Percentiles rank a stretch among this genome's conserved stretches.
Evolutionary conservation across 2,329 filamentous ascomycete species (phyloP).

Genomic region (Coniochaeta hoffmannii): DNA sequence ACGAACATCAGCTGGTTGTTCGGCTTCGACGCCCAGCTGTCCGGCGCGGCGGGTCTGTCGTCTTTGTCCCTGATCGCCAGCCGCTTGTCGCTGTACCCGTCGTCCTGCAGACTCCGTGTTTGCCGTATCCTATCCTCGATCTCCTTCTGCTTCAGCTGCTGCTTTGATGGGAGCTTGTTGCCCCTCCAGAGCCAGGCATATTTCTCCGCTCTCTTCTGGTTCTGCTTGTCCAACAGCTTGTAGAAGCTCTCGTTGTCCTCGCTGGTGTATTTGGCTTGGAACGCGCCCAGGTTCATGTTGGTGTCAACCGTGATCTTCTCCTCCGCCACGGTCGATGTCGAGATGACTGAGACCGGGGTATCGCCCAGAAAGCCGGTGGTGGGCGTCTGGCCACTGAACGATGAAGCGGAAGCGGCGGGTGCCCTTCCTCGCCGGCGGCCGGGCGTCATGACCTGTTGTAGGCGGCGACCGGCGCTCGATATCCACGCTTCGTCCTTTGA

Average conservation of each 20-base stretch:
- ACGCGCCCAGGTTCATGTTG: constrained; percentile 73
- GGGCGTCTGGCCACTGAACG: constrained; percentile 47
- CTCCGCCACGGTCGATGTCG: constrained; percentile 15
- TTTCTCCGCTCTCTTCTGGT: constrained; percentile 74
- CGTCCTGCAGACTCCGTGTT: constrained; percentile 41
- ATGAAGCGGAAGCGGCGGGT: constrained; percentile 19
- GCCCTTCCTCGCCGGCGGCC: constrained; percentile 36
- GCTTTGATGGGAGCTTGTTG: constrained; percentile 80
- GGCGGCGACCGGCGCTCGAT: constrained; percentile 63
- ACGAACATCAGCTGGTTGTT: constrained; percentile 85
- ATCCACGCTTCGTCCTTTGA: constrained; percentile 85
- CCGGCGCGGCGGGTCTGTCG: constrained; percentile 66
- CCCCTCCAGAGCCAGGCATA: constrained; percentile 83
- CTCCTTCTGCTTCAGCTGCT: constrained; percentile 62
- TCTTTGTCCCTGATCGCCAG: constrained; percentile 60
- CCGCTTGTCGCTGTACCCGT: constrained; percentile 49
- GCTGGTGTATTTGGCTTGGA: constrained; percentile 90
- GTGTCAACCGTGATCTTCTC: constrained; percentile 54
- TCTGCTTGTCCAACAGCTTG: constrained; percentile 82
- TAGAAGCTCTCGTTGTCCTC: constrained; percentile 99
- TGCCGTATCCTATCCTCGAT: constrained; percentile 46
- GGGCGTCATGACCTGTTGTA: constrained; percentile 77
- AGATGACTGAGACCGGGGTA: constrained; percentile 59
- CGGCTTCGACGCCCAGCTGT: constrained; percentile 67
- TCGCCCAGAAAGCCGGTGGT: constrained; percentile 57